Evolutionary conservation across 1,284 basidiomycete species (phyloP), one percentile per base, ranked within the genome.

Genomic region (Inonotus hispidus): DNA sequence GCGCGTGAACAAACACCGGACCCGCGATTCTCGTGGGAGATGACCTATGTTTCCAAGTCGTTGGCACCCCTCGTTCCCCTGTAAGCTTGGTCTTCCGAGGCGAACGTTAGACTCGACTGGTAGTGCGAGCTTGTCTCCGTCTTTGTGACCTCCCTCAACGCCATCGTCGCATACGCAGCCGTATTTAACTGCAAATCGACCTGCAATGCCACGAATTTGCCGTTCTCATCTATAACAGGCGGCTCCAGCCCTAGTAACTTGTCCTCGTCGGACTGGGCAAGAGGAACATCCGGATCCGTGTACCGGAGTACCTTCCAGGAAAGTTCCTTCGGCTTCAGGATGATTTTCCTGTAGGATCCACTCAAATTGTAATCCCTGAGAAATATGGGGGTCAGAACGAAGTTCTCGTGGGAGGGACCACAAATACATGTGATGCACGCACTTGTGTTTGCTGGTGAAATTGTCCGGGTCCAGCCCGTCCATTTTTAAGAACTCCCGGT

Each of bases 181-280:
- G 92, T 92, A 23, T 91, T 92, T 21, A 98, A 80, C 13, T 82
- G 84, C 61, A 96, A 75, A 54, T 85, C 76, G 60, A 97, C 84
- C 70, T 94, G 93, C 39, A 97, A 75, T 1, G 95, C 94, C 70
- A 86, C 77, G 73, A 95, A 95, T 68, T 84, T 89, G 50, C 92
- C 93, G 62, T 85, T 80, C 64, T 84, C 82, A 13, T 81, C 79
- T 37, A 82, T 68, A 11, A 75, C 79, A 5, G 92, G 88, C 5
- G 86, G 75, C 66, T 94, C 88, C 63, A 92, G 84, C 3, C 85
- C 86, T 29, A 98, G 81, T 23, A 98, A 75, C 65, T 82, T 82
- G 75, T 99, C 97, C 74, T 99, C 97, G 72, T 99, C 97, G 0
- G 95, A 89, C 71, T 95, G 93, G 2, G 92, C 90, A 29, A 99